phyloP scores from a whole-genome alignment of 1,139 yeast genomes.

The Diutina rugosa region DNA sequence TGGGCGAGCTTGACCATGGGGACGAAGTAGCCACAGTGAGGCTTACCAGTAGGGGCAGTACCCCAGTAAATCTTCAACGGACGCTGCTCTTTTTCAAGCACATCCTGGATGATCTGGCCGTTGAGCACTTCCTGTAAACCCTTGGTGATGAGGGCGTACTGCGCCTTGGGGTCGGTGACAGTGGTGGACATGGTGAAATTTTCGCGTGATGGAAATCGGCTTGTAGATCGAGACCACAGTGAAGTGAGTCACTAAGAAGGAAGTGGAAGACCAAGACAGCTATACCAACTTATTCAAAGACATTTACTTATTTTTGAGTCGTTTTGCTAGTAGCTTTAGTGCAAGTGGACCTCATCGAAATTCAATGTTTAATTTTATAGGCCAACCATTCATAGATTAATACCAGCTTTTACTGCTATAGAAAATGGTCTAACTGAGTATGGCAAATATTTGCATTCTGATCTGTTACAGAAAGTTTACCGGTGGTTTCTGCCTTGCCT shows the following conservation, averaged over 20 bases:
- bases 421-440: no score
- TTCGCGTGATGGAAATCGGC: neutral
- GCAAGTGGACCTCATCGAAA: no score
- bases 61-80: slow-evolving; percentile 94
- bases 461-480: no score
- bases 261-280: neutral
- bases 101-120: slow-evolving; percentile 75
- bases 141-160: slow-evolving; percentile 68
- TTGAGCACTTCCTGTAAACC: slow-evolving; percentile 87
- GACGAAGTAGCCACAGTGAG: slow-evolving; percentile 97
- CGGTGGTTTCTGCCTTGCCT: no score
- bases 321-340: no score
- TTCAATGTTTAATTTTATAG: no score
- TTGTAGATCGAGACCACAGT: neutral
- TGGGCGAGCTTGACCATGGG: slow-evolving; percentile 96
- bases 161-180: slow-evolving; percentile 22
- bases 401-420: no score
- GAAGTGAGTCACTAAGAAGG: neutral
- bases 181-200: neutral
- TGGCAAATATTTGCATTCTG: no score
- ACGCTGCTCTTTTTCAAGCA: slow-evolving; percentile 68
- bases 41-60: slow-evolving; percentile 81
- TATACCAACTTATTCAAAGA: no score
- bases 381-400: no score
- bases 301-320: no score